Evolutionary conservation across 495 filamentous ascomycete species (phyloP).

Genomic region (Annulohypoxylon bovei): DNA sequence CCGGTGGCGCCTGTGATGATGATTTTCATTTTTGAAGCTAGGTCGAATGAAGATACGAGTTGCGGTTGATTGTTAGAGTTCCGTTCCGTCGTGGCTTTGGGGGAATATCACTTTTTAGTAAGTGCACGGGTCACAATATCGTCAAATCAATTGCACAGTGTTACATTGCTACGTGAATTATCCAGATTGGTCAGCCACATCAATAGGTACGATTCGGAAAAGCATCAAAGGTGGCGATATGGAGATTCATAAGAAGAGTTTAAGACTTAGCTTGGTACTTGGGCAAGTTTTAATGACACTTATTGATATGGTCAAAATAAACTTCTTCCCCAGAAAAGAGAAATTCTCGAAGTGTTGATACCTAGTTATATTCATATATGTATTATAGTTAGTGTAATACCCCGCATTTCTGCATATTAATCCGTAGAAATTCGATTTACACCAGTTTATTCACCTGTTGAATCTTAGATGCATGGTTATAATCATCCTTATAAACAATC

Average conservation of each 20-base stretch:
- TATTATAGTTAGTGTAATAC: no score
- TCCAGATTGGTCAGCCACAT: background rate
- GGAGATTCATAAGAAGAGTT: no score
- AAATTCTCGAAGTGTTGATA: no score
- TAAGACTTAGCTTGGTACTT: no score
- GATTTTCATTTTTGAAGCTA: constrained; percentile 55
- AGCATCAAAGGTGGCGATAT: no score
- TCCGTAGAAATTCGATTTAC: background rate
- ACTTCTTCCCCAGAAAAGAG: no score
- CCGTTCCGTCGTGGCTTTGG: background rate
- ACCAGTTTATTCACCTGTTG: background rate
- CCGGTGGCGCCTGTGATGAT: constrained; percentile 65
- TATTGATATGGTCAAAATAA: no score
- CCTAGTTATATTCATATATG: no score
- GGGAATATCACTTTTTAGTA: background rate
- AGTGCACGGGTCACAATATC: background rate
- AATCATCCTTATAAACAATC: constrained; percentile 51
- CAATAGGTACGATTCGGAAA: no score
- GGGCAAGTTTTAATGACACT: no score
- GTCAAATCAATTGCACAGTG: background rate
- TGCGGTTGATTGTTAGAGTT: background rate
- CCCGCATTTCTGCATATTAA: no score
- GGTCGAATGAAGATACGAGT: background rate
- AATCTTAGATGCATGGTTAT: background rate
- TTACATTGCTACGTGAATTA: background rate